Percentiles rank a stretch among this genome's conserved stretches.
Evolutionary conservation across 2,329 filamentous ascomycete genomes (phyloP).

Genomic region (Fusarium sp.): DNA sequence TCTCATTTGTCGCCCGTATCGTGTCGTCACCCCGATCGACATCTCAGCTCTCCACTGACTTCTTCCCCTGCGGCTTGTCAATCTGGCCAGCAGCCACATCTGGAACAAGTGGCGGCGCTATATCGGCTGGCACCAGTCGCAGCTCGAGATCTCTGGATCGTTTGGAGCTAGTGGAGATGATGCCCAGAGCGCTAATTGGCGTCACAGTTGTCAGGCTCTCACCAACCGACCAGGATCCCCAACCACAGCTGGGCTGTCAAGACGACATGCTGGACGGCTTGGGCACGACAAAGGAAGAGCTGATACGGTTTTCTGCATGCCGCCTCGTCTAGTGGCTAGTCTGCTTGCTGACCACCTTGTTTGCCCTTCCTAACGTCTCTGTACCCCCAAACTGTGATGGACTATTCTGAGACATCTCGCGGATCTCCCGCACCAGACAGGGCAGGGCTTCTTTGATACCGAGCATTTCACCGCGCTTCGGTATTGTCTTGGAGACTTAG

Average conservation of each 20-base stretch:
- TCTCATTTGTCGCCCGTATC: slow-evolving; percentile 8
- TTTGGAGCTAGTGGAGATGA: slow-evolving; percentile 24
- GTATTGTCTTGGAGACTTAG: background rate
- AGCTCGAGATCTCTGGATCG: slow-evolving; percentile 18
- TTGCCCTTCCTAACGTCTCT: background rate
- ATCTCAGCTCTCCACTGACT: slow-evolving; percentile 24
- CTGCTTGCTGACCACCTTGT: background rate
- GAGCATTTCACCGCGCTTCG: background rate
- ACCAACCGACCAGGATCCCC: slow-evolving; percentile 17
- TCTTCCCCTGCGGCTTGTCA: slow-evolving; percentile 32
- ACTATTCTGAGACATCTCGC: background rate
- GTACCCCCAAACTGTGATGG: background rate
- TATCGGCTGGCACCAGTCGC: slow-evolving; percentile 10
- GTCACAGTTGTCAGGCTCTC: slow-evolving; percentile 20
- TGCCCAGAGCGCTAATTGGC: slow-evolving; percentile 25
- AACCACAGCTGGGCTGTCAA: slow-evolving; percentile 9
- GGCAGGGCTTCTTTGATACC: background rate
- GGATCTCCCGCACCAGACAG: background rate
- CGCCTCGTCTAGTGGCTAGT: background rate
- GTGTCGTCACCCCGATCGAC: slow-evolving; percentile 28
- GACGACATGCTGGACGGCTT: slow-evolving; percentile 7
- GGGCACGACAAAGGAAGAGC: background rate
- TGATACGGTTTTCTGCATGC: background rate
- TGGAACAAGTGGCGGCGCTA: slow-evolving; percentile 20
- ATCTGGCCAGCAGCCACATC: slow-evolving; percentile 25